Base-by-base conservation (phyloP, 2,329 filamentous ascomycete genomes). In the Fusarium sp. region DNA sequence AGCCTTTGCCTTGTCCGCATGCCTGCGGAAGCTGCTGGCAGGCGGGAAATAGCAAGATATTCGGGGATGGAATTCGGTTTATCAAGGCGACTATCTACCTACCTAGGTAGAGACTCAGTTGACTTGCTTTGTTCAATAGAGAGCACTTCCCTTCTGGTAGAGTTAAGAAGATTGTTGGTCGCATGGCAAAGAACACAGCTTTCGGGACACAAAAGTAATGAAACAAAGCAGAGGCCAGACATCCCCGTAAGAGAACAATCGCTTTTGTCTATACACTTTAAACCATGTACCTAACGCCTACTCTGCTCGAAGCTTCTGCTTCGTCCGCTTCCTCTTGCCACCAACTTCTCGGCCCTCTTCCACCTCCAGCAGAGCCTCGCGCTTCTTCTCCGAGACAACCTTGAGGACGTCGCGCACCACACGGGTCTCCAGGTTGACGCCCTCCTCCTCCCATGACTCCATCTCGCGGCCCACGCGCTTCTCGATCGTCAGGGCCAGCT, bases 351-450 rank as follows among this genome's bases (percentile, higher is more conserved):
- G 92, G 12, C 94, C 93, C 83, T 98, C 94, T 81, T 98, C 96
- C 74, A 98, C 94, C 83, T 97, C 94, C 76, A 98, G 83, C 81
- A 96, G 81, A 1, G 96, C 96, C 84, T 98, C 95, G 66, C 95
- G 89, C 88, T 98, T 98, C 89, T 96, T 97, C 86, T 97, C 94
- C n/a, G 93, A 92, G 7, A 99, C 96, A 53, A 94, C 82, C 87
- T 97, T 98, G 79, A 99, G 84, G 38, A 92, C 91, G 72, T 97
- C 95, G 63, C 93, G 89, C 56, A 98, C 87, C 27, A 99, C 94
- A 66, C 96, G 88, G 2, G 92, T 93, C 86, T 98, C 96, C n/a
- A 99, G 85, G 83, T 94, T 98, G 64, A 99, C 96, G 1, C 94
- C 94, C 78, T 97, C 94, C 82, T 98, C 96, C 61, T 88, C 84